Evolutionary conservation across 495 filamentous ascomycete species (phyloP), one percentile per base, ranked within the genome.

Genomic region (Talaromyces wortmannii): DNA sequence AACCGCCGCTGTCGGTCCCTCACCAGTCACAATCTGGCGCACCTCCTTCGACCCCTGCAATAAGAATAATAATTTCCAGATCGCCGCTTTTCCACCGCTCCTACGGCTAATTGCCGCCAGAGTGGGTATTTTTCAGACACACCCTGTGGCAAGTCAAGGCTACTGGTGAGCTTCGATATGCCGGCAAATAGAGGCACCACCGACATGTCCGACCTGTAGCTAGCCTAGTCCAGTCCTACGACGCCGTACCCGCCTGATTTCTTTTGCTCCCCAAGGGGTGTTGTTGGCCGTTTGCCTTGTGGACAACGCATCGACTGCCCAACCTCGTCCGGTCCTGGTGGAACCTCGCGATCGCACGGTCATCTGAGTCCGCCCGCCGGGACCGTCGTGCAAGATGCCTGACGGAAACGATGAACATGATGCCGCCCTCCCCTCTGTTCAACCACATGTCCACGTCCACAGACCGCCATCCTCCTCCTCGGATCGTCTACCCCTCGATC

Each of bases 301-400:
- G 71, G 67, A 69, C 74, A 77, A 72, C 74, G 64, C 74, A 76
- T 73, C 70, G 63, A 23, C 29, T 23, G 47, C 57, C 57, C 63
- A 55, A 67, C 61, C 61, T 60, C 59, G 57, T 68, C 56, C 52
- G 61, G 55, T 58, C 58, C 50, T 44, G 47, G 54, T 56, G 54
- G 54, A 56, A 45, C 46, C 54, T 42, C 30, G 50, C 47, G 18
- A 50, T 44, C 32, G 12, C 32, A 15, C 30, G 48, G 46, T 8
- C 33, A 8, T 16, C 45, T 57, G 32, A 17, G 44, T 31, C 54
- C 16, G 40, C 30, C 42, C 7, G 40, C 12, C 32, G 56, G 61
- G 50, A 59, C 55, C 66, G 69, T 69, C 59, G 74, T 76, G 71
- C 73, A 74, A 71, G 61, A 77, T 77, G 74, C 69, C 74, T 67